These are phyloP conservation scores for Letharia lupina DNA, from an alignment of 495 filamentous ascomycete genomes.

Conservation along the genomic window DNA sequence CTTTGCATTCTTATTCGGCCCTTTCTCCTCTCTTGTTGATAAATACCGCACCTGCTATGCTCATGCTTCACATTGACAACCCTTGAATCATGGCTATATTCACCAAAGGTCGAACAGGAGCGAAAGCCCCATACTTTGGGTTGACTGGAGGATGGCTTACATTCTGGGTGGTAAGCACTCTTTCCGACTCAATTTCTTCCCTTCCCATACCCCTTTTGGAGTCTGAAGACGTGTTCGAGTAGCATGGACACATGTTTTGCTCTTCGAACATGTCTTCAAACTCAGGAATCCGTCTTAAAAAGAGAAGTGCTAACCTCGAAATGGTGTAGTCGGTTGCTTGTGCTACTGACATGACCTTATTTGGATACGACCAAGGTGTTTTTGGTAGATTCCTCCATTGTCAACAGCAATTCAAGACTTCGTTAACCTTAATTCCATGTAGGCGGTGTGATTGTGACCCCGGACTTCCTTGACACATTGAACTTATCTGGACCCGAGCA, in stretches of 20 bases:
- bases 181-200: background rate
- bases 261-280: background rate
- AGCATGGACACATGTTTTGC: background rate
- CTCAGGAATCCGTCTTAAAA: background rate
- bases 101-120: constrained; percentile 7
- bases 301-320: background rate
- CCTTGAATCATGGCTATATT: constrained; percentile 10
- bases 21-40: background rate
- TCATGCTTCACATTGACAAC: background rate
- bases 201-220: background rate
- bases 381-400: constrained; percentile 31
- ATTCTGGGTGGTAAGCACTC: constrained; percentile 48
- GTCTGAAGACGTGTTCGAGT: background rate
- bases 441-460: constrained; percentile 49
- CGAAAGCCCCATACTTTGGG: constrained; percentile 43
- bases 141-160: constrained; percentile 49
- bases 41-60: no score
- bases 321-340: constrained; percentile 38
- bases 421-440: background rate
- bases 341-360: constrained; percentile 49
- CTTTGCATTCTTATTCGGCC: background rate
- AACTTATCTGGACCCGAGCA: constrained; percentile 42
- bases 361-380: constrained; percentile 54
- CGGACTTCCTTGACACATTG: constrained; percentile 47
- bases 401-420: constrained; percentile 12